Base-by-base conservation (phyloP, 2,329 filamentous ascomycete species). In the Elsinoe ampelina region DNA sequence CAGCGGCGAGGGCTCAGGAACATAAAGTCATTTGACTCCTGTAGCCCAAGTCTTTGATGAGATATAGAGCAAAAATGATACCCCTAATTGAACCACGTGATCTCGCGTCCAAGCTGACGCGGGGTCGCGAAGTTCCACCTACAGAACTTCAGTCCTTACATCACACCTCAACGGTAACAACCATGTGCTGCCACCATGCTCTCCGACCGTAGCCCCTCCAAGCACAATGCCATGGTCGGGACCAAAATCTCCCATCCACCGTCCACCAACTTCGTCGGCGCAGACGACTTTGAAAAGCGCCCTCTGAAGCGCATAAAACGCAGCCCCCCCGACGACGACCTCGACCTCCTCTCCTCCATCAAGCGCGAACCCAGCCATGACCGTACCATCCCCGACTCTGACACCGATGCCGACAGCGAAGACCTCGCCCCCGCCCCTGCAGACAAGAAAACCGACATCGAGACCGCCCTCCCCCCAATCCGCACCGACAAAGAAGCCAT, bases 401-500 rank as follows among this genome's bases (percentile, higher is more conserved):
- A 67, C 17, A 60, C 65, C 32, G 67, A 69, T 56, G 67, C 66
- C 4, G 65, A 68, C 34, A 64, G 63, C 11, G 67, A 68, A 20
- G 65, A 64, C 7, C 61, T 63, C 50, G 52, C 61, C 30, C 3
- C 32, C 20, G 45, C 62, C 52, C 45, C 62, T 42, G 38, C 58
- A 2, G 62, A 65, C 32, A 55, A 71, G 39, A 76, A 78, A 61
- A 89, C 86, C 11, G 84, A 86, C 56, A 74, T 91, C 45, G 87
- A 90, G 64, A 83, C 77, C 60, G 84, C 84, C 5, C 73, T 95
- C 5, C 87, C 88, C 12, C 76, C 78, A 0, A 75, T 92, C 1
- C 75, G 80, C 61, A 80, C 80, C 2, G 84, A 86, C 61, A 77
- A 84, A 63, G 79, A 86, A 58, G 87, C 89, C 2, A 87, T 95